Evolutionary conservation across 2,329 filamentous ascomycete species (phyloP).

Genomic region (Neonectria hederae): DNA sequence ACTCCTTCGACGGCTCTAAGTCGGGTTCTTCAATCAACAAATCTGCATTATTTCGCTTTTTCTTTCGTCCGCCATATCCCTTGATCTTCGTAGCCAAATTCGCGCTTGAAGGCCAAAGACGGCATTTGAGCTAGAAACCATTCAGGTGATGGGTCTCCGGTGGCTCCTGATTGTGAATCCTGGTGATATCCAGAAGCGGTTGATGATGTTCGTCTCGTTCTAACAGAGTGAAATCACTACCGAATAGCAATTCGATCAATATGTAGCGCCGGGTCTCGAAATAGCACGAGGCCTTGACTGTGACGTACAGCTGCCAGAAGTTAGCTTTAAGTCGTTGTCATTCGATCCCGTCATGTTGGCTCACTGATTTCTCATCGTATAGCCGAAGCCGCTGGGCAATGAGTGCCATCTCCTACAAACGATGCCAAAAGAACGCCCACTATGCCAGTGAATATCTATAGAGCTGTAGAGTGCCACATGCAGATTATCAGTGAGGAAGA

Average conservation of each 20-base stretch:
- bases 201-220: not conserved
- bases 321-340: not conserved
- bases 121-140: not conserved
- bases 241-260: not conserved
- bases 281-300: not conserved
- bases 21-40: not conserved
- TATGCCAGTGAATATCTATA: not conserved
- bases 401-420: not conserved
- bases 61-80: not conserved
- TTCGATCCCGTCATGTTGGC: not conserved
- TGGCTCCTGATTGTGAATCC: not conserved
- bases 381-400: not conserved
- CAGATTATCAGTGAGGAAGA: not conserved
- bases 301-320: not conserved
- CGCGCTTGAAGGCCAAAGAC: not conserved
- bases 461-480: constrained; percentile 5
- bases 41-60: too few relatives aligned
- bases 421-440: not conserved
- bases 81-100: not conserved
- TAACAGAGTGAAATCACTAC: not conserved
- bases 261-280: not conserved
- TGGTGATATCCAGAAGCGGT: not conserved
- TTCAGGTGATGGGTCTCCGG: not conserved
- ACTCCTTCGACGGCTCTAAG: not conserved
- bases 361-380: not conserved